Percentiles rank a stretch among this genome's conserved stretches.
Conservation (phyloP, 805 yeast species). For the Saturnispora ahearnii region DNA sequence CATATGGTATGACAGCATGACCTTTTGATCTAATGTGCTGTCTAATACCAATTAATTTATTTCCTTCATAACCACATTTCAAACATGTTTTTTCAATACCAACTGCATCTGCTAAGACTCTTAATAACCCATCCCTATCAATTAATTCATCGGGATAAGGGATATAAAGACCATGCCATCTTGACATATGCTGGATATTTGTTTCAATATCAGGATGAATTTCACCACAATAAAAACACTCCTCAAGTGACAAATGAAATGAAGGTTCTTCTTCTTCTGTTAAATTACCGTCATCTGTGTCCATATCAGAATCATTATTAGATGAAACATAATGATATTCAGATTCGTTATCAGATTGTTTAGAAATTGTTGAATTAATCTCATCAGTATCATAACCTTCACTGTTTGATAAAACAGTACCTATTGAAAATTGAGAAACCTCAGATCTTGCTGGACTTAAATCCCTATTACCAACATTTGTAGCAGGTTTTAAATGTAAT, state of each 20-base stretch:
- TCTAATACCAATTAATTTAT: constrained; percentile 70
- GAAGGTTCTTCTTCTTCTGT: constrained; percentile 17
- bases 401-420: constrained; percentile 17
- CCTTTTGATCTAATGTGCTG: constrained; percentile 79
- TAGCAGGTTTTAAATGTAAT: not conserved
- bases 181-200: constrained; percentile 62
- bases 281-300: constrained; percentile 13
- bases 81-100: constrained; percentile 75
- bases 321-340: constrained; percentile 6
- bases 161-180: constrained; percentile 71
- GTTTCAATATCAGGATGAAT: constrained; percentile 33
- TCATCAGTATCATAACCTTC: constrained; percentile 20
- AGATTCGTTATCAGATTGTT: constrained; percentile 10
- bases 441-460: constrained; percentile 48
- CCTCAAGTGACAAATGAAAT: constrained; percentile 30
- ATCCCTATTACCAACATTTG: constrained; percentile 23
- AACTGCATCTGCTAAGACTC: constrained; percentile 65
- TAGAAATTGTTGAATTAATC: constrained; percentile 14
- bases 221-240: constrained; percentile 43
- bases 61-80: constrained; percentile 74
- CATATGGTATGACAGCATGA: constrained; percentile 86
- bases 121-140: constrained; percentile 61
- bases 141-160: constrained; percentile 70
- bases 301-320: constrained; percentile 12
- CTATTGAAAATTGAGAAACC: constrained; percentile 48